Evolutionary conservation across 495 filamentous ascomycete genomes (phyloP).

Genomic region (Penicillium manginii): DNA sequence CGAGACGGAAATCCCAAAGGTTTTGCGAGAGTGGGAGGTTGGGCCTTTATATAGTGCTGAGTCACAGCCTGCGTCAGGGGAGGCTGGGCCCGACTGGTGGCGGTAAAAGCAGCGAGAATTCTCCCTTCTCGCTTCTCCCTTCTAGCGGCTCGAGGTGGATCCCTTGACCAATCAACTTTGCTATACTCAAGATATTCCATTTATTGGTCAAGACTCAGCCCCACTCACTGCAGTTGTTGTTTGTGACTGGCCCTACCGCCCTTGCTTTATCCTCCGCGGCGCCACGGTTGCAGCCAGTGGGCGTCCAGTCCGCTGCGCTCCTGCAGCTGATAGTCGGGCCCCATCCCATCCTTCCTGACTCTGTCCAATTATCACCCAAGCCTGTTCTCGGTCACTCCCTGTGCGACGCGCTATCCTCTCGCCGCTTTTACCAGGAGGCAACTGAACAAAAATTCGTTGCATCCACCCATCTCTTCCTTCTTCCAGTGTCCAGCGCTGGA

Average conservation of each 20-base stretch:
- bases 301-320: conserved; percentile 37
- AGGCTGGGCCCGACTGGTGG: conserved; percentile 46
- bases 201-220: conserved; percentile 16
- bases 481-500: conserved; percentile 7
- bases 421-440: conserved; percentile 46
- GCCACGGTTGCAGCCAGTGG: conserved; percentile 39
- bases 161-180: conserved; percentile 17
- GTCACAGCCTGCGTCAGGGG: conserved; percentile 42
- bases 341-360: conserved; percentile 19
- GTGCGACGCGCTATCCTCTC: conserved; percentile 39
- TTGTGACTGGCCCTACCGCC: conserved; percentile 34
- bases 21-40: conserved; percentile 45
- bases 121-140: conserved; percentile 33
- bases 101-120: conserved; percentile 47
- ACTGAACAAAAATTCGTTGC: conserved; percentile 48
- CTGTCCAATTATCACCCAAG: conserved; percentile 37
- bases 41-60: conserved; percentile 54
- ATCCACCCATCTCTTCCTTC: conserved; percentile 34
- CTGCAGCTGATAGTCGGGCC: conserved; percentile 35
- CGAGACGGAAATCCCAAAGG: conserved; percentile 43
- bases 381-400: conserved; percentile 33
- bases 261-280: conserved; percentile 36
- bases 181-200: background rate
- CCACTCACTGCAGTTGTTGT: conserved; percentile 12
- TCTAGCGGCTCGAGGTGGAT: conserved; percentile 34